Evolutionary conservation across 768 basidiomycete species (phyloP).

Genomic region (Trametes cingulata): DNA sequence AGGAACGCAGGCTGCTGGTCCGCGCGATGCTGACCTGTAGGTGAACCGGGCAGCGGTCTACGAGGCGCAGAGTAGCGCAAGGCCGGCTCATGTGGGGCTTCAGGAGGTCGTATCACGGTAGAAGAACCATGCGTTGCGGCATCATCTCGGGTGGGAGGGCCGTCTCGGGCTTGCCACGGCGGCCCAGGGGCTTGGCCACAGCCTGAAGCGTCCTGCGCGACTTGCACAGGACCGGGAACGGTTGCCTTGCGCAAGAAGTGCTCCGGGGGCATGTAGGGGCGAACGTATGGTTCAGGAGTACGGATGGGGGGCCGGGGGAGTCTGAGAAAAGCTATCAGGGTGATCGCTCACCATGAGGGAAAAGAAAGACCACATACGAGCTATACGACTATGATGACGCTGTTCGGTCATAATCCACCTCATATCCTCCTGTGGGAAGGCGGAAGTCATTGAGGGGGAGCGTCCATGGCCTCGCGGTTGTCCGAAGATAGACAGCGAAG

Average conservation of each 20-base stretch:
- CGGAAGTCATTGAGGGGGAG: not conserved
- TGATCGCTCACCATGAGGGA: constrained; percentile 8
- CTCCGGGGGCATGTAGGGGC: not conserved
- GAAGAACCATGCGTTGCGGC: not conserved
- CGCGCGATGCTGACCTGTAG: not conserved
- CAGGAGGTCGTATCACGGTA: not conserved
- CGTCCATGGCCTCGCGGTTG: not conserved
- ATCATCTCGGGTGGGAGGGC: not conserved
- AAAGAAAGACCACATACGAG: not conserved
- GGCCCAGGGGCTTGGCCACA: not conserved
- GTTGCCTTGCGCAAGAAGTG: not conserved
- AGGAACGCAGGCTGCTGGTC: not conserved
- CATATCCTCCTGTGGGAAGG: not conserved
- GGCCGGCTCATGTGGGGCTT: not conserved
- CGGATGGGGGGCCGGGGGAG: not conserved
- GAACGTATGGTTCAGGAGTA: too few species aligned
- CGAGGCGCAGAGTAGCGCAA: not conserved
- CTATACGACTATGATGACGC: not conserved
- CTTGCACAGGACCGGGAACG: not conserved
- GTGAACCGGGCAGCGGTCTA: not conserved
- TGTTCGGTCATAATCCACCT: not conserved
- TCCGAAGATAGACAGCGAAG: not conserved
- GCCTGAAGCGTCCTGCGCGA: not conserved
- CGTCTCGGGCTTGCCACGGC: not conserved
- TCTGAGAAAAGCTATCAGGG: not conserved